Conservation (phyloP, 192 early-diverging fungal species). For the Dimargaris xerosporica region DNA sequence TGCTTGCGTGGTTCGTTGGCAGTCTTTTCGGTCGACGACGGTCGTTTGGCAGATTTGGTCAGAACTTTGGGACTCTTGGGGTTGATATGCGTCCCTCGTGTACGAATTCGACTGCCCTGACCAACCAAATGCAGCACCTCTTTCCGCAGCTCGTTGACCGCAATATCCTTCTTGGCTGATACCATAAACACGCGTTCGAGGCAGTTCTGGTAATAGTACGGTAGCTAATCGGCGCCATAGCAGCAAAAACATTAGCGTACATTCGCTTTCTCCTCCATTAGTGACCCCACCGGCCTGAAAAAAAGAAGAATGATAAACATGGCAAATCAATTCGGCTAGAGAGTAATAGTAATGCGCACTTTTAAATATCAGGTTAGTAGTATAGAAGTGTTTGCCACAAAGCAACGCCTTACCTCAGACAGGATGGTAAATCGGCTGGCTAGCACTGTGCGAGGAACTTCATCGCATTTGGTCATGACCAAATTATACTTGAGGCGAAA, state of each 20-base stretch:
- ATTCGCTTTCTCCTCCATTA: too few relatives aligned
- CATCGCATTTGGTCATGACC: constrained; percentile 60
- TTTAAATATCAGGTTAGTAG: constrained; percentile 13
- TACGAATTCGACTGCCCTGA: too few relatives aligned
- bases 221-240: background rate
- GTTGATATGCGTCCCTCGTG: too few relatives aligned
- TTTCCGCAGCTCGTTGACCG: constrained; percentile 54
- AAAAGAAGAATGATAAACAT: too few relatives aligned
- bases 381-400: background rate
- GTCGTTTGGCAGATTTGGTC: too few relatives aligned
- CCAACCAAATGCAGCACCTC: constrained; percentile 42
- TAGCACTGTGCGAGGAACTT: constrained; percentile 40
- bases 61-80: too few relatives aligned
- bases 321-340: background rate
- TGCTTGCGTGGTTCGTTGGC: too few relatives aligned
- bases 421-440: constrained; percentile 42
- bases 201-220: constrained; percentile 20
- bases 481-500: constrained; percentile 25
- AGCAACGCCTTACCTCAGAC: constrained; percentile 26
- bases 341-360: constrained; percentile 24
- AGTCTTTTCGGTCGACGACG: too few relatives aligned
- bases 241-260: too few relatives aligned
- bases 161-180: constrained; percentile 36
- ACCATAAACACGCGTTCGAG: constrained; percentile 39
- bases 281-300: too few relatives aligned